Percentiles rank a stretch among this genome's conserved stretches.
phyloP scores from a whole-genome alignment of 257 asterid species.

The Ophiorrhiza pumila region DNA sequence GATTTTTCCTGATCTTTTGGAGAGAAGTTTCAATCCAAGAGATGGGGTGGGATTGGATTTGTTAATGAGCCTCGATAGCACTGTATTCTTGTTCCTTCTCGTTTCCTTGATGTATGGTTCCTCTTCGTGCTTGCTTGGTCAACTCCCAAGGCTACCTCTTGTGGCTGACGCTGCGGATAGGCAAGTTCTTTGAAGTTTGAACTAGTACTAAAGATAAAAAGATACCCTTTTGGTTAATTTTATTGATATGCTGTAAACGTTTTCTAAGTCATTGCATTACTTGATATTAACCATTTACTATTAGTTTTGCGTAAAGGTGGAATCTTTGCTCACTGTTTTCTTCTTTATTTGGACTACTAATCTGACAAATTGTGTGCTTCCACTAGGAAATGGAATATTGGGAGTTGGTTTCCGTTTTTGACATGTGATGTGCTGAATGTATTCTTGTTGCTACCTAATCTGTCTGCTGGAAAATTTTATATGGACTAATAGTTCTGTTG shows the following conservation, averaged over 20 bases:
- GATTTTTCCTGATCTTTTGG: conserved; percentile 90
- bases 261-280: background rate
- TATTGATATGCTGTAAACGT: background rate
- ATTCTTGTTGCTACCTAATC: background rate
- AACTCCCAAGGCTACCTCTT: conserved; percentile 80
- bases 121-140: conserved; percentile 76
- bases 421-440: no score
- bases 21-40: conserved; percentile 70
- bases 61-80: conserved; percentile 91
- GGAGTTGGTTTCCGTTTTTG: no score
- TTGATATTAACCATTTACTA: background rate
- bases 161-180: conserved; percentile 99
- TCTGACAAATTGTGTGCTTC: background rate
- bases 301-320: background rate
- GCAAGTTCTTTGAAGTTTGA: conserved; percentile 64
- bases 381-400: no score
- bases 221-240: background rate
- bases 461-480: background rate
- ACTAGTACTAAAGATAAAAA: background rate
- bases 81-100: conserved; percentile 81
- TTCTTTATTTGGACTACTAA: background rate
- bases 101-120: conserved; percentile 77
- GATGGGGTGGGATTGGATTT: conserved; percentile 88
- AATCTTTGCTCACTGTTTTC: background rate
- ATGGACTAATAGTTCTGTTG: background rate